Percentiles rank a stretch among this genome's conserved stretches.
Evolutionary conservation across 495 filamentous ascomycete species (phyloP).

Genomic region (Cryomyces antarcticus): DNA sequence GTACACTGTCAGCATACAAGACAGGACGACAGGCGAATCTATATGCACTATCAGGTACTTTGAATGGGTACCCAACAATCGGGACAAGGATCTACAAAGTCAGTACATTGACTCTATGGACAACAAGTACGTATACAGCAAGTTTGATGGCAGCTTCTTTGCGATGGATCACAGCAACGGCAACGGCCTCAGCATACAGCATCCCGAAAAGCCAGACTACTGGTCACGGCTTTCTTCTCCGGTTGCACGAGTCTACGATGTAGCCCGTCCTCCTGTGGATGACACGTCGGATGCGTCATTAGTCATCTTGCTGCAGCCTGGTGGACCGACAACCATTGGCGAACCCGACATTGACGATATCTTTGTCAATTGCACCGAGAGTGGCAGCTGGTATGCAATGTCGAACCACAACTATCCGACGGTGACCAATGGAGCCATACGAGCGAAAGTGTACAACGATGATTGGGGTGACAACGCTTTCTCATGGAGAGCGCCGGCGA

Average conservation of each 20-base stretch:
- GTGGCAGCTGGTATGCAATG: slow-evolving; percentile 83
- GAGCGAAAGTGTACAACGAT: slow-evolving; percentile 41
- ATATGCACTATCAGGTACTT: slow-evolving; percentile 85
- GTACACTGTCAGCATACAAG: slow-evolving; percentile 71
- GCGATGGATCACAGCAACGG: slow-evolving; percentile 49
- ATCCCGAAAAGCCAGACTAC: slow-evolving; percentile 19
- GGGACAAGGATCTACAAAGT: slow-evolving; percentile 65
- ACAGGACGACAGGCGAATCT: slow-evolving; percentile 46
- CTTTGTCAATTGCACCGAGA: slow-evolving; percentile 70
- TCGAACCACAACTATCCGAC: slow-evolving; percentile 72
- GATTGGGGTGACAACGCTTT: slow-evolving; percentile 3
- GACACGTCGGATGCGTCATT: slow-evolving; percentile 39
- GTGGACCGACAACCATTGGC: slow-evolving; percentile 37
- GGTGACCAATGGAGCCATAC: slow-evolving; percentile 45
- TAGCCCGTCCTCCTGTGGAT: slow-evolving; percentile 46
- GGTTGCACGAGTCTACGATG: slow-evolving; percentile 78
- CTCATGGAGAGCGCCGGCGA: slow-evolving; percentile 1
- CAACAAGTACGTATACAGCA: slow-evolving; percentile 68
- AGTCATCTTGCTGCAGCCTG: slow-evolving; percentile 70
- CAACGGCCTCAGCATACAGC: slow-evolving; percentile 13
- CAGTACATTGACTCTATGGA: slow-evolving; percentile 67
- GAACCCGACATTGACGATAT: slow-evolving; percentile 43
- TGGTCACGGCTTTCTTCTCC: slow-evolving; percentile 57
- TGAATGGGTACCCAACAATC: slow-evolving; percentile 88
- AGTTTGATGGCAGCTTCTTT: slow-evolving; percentile 71